Evolutionary conservation across 371 early-diverging fungal genomes (phyloP), one percentile per base, ranked within the genome.

Genomic region (Caulochytrium protostelioides): DNA sequence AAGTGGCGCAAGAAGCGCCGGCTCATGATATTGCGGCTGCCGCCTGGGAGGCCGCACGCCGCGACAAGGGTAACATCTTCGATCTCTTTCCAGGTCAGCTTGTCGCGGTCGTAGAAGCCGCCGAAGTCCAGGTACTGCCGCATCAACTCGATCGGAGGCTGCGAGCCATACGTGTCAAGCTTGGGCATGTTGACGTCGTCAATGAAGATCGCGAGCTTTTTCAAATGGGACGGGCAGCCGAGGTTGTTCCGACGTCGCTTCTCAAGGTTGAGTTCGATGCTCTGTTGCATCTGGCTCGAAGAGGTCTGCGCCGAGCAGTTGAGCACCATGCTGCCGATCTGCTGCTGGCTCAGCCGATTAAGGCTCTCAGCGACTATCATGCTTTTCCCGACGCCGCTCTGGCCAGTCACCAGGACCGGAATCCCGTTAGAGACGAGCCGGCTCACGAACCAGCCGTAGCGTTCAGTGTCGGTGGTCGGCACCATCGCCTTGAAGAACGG

Each of bases 121-220:
- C 53, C 46, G 43, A 53, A 62, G 34, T 55, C 61, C 4, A 67
- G 34, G 34, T 58, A 67, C 39, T 67, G 68, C n/a, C 68, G 44
- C 1, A 67, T 17, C 12, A 67, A 44, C 38, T 67, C 68, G 34
- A 67, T 62, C 8, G 65, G 58, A 14, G 68, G 63, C 34, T 67
- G 68, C n/a, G 68, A 59, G 20, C 68, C 68, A 35, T 67, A 67
- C 2, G 65, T 58, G 32, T 67, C 68, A 6, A 57, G 44, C 35
- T 64, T 64, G 14, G 69, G 65, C 65, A 68, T 68, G 37, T 68
- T 68, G 21, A 68, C 38, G 34, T 68, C 69, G 41, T 68, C 69
- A 4, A 68, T 58, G 44, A 68, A 68, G 12, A 68, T 34, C 16
- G 63, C 52, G 18, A 68, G 48, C 33, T 53, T 57, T 30, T 41